Evolutionary conservation across 768 basidiomycete species (phyloP).

Genomic region (Russula virescens): DNA sequence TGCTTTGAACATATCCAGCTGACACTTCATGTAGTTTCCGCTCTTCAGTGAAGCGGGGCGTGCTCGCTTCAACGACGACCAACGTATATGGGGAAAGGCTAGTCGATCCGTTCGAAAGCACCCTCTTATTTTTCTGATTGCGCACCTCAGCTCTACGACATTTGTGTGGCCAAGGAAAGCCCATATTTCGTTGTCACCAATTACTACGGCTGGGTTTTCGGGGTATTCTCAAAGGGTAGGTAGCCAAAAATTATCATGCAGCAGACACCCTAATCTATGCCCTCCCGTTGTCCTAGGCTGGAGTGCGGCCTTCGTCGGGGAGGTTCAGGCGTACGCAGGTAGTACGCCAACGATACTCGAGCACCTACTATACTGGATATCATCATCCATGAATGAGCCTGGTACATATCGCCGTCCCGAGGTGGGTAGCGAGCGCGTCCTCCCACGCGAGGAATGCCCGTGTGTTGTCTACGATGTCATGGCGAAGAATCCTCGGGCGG

Average conservation of each 20-base stretch:
- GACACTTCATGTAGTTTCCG: slow-evolving; percentile 16
- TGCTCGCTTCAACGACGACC: slow-evolving; percentile 6
- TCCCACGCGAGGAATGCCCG: slow-evolving; percentile 18
- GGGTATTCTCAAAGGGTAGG: slow-evolving; percentile 24
- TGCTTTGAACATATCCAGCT: not conserved
- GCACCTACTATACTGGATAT: slow-evolving; percentile 20
- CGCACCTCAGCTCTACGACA: slow-evolving; percentile 21
- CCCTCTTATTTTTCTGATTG: not conserved
- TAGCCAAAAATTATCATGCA: not conserved
- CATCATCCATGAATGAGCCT: slow-evolving; percentile 19
- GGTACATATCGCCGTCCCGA: slow-evolving; percentile 22
- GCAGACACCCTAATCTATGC: not conserved
- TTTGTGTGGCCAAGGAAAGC: slow-evolving; percentile 22
- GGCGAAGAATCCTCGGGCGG: slow-evolving; percentile 23
- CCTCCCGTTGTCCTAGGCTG: slow-evolving; percentile 11
- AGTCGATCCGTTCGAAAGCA: not conserved
- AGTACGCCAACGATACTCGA: slow-evolving; percentile 17
- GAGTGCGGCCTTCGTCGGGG: slow-evolving; percentile 10
- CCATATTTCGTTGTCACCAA: slow-evolving; percentile 27
- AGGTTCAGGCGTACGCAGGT: slow-evolving; percentile 4
- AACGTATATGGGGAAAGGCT: slow-evolving; percentile 24
- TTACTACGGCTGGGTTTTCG: slow-evolving; percentile 27
- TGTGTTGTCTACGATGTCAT: slow-evolving; percentile 20
- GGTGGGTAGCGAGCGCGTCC: slow-evolving; percentile 19
- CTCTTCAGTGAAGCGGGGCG: slow-evolving; percentile 1